phyloP scores from a whole-genome alignment of 257 asterid species.

The Solanum medicagineum region DNA sequence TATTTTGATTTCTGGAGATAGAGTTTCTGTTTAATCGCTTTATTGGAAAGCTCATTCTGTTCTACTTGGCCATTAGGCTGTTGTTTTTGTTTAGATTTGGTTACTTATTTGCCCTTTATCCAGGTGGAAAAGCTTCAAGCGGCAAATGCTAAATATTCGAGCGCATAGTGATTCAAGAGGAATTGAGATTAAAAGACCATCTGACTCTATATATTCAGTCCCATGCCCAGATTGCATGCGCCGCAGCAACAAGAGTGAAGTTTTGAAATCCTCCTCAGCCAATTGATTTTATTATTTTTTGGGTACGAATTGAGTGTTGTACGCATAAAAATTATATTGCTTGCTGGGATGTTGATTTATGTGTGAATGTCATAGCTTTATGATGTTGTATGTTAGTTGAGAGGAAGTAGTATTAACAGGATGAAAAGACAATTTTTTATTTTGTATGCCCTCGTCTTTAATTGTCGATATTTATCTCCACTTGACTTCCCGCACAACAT shows the following conservation, averaged over 20 bases:
- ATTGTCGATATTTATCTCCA: background rate
- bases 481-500: background rate
- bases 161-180: slow-evolving; percentile 83
- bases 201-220: slow-evolving; percentile 68
- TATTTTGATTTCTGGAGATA: background rate
- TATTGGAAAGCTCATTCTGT: background rate
- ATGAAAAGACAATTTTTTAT: background rate
- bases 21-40: background rate
- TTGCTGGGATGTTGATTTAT: slow-evolving; percentile 5
- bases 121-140: slow-evolving; percentile 94
- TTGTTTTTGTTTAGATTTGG: background rate
- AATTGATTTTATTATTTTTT: slow-evolving; percentile 7
- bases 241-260: slow-evolving; percentile 47
- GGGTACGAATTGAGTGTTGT: slow-evolving; percentile 10
- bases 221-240: slow-evolving; percentile 99
- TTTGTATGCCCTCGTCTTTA: slow-evolving; percentile 4
- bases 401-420: slow-evolving; percentile 21
- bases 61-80: background rate
- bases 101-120: background rate
- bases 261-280: slow-evolving; percentile 30
- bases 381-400: slow-evolving; percentile 30
- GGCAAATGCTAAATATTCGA: slow-evolving; percentile 74
- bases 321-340: slow-evolving; percentile 6
- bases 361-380: slow-evolving; percentile 11
- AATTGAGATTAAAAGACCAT: slow-evolving; percentile 69